phyloP scores from a whole-genome alignment of 129 eudicot species.

The Lonicera japonica region DNA sequence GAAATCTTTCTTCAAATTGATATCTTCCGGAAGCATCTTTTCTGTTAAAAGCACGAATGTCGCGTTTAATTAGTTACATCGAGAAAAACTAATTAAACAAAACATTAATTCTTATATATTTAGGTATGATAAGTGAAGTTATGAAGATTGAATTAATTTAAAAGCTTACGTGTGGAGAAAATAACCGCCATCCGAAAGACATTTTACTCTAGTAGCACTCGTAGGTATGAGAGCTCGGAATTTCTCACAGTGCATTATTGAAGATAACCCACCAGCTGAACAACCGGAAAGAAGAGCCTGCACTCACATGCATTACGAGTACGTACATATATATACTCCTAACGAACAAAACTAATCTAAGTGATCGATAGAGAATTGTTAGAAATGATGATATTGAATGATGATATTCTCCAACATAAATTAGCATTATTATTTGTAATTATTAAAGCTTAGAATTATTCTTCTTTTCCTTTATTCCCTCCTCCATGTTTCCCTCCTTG shows the following conservation, averaged over 20 bases:
- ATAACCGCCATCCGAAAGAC: conserved; percentile 39
- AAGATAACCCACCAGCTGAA: conserved; percentile 39
- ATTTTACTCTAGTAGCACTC: conserved; percentile 22
- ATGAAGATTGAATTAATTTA: no score
- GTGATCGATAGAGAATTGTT: no score
- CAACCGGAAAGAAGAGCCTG: conserved; percentile 35
- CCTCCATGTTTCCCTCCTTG: no score
- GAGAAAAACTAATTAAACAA: neutral
- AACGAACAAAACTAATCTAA: no score
- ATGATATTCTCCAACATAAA: no score
- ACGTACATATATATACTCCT: no score
- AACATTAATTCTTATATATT: neutral
- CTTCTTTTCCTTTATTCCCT: no score
- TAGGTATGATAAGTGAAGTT: no score
- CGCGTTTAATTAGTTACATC: neutral
- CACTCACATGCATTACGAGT: neutral
- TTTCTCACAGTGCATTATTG: conserved; percentile 35
- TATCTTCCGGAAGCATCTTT: conserved; percentile 24
- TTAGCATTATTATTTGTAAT: no score
- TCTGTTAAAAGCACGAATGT: conserved; percentile 13
- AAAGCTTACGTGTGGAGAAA: conserved; percentile 36
- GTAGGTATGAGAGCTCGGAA: conserved; percentile 20
- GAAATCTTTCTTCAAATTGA: conserved; percentile 18
- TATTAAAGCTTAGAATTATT: no score
- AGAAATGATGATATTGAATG: no score